phyloP scores from a whole-genome alignment of 2,329 filamentous ascomycete genomes.

The Aspergillus ochraceoroseus region DNA sequence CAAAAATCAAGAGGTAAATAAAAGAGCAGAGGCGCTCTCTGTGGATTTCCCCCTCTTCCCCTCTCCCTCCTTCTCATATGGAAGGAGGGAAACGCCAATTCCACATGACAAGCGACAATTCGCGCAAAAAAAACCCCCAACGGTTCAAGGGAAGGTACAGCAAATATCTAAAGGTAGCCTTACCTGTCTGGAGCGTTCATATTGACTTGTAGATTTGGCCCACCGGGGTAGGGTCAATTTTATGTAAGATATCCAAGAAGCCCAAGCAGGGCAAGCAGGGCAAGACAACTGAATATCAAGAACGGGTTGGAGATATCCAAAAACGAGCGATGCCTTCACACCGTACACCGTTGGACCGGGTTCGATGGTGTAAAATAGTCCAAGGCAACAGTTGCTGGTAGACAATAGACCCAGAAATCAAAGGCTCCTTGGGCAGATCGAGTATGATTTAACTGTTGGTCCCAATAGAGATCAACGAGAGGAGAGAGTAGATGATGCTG shows the following conservation, averaged over 20 bases:
- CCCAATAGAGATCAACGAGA: no score
- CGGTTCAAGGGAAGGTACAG: neutral
- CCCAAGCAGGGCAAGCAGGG: constrained; percentile 1
- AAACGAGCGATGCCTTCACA: no score
- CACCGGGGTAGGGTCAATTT: neutral
- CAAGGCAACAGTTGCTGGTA: no score
- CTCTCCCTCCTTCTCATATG: neutral
- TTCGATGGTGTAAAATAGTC: no score
- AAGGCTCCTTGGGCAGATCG: no score
- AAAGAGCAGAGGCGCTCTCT: neutral
- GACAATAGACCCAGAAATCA: no score
- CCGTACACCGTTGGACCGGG: no score
- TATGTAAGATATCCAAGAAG: constrained; percentile 2
- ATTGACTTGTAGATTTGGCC: constrained; percentile 14
- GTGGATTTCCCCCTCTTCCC: no score
- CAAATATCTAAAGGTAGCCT: constrained; percentile 15
- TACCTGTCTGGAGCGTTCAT: constrained; percentile 51
- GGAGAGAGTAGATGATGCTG: no score
- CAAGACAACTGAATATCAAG: neutral
- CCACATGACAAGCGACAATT: neutral
- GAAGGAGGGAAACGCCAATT: neutral
- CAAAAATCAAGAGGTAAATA: neutral
- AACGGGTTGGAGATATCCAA: no score
- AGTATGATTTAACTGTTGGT: no score
- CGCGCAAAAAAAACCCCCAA: neutral